Percentiles rank a stretch among this genome's conserved stretches.
Evolutionary conservation across 805 yeast genomes (phyloP).

Genomic region (Myxozyma melibiosi): DNA sequence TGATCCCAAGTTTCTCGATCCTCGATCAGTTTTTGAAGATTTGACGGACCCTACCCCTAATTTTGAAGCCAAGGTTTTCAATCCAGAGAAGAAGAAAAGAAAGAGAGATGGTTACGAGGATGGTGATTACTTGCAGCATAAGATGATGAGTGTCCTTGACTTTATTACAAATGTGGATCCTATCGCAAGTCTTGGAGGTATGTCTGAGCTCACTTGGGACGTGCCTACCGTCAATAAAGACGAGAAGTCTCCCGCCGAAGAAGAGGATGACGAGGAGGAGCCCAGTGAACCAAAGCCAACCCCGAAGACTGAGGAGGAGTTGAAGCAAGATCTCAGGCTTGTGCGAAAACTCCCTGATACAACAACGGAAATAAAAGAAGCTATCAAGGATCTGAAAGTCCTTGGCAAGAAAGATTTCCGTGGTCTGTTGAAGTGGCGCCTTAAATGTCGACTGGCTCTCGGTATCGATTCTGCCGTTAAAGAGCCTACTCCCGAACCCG

Average conservation of each 20-base stretch:
- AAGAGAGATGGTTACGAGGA: conserved; percentile 97
- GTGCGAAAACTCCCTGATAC: conserved; percentile 74
- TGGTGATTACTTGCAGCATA: conserved; percentile 76
- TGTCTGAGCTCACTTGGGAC: conserved; percentile 65
- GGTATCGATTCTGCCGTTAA: conserved; percentile 59
- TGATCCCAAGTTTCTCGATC: conserved; percentile 90
- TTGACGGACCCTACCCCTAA: conserved; percentile 57
- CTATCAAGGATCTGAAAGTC: conserved; percentile 89
- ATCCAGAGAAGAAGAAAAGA: conserved; percentile 89
- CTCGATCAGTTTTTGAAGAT: conserved; percentile 93
- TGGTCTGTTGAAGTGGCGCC: conserved; percentile 81
- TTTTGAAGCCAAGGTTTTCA: conserved; percentile 88
- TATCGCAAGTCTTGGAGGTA: conserved; percentile 74
- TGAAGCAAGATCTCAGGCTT: conserved; percentile 56
- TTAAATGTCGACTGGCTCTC: conserved; percentile 74
- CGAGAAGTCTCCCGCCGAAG: background rate
- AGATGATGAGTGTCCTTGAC: conserved; percentile 72
- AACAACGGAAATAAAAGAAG: conserved; percentile 74
- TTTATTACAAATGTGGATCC: conserved; percentile 83
- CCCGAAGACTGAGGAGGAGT: conserved; percentile 4
- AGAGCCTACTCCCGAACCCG: conserved; percentile 56
- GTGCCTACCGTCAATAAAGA: conserved; percentile 7
- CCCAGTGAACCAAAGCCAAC: conserved; percentile 6
- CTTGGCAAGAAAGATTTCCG: conserved; percentile 94
- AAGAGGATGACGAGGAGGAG: conserved; percentile 15